phyloP scores from a whole-genome alignment of 768 basidiomycete genomes.

The Chlorophyllum brunneum region DNA sequence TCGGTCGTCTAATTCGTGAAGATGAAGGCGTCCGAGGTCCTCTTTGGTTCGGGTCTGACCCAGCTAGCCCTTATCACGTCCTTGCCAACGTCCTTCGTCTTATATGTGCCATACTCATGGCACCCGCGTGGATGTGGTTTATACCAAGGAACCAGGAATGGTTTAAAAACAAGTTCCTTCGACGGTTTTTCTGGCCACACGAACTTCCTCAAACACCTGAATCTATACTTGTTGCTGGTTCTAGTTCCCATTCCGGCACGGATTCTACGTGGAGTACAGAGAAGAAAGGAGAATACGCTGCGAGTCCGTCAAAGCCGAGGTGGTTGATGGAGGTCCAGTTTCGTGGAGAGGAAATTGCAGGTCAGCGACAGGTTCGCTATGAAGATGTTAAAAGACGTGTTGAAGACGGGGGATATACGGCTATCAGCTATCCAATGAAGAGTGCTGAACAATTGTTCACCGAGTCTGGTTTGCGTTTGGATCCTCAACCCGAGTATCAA shows the following conservation, averaged over 20 bases:
- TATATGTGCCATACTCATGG: background rate
- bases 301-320: background rate
- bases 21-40: constrained; percentile 4
- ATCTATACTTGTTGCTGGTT: background rate
- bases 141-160: background rate
- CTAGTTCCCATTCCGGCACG: background rate
- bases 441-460: background rate
- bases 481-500: background rate
- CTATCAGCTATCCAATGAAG: constrained; percentile 1
- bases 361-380: background rate
- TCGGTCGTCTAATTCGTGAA: background rate
- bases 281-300: constrained; percentile 1
- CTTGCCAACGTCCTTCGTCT: background rate
- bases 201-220: constrained; percentile 1
- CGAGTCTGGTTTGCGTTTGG: background rate
- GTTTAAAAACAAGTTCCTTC: background rate
- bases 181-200: background rate
- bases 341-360: background rate
- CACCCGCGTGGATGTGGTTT: constrained; percentile 4
- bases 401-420: constrained; percentile 1
- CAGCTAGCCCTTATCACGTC: background rate
- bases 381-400: background rate
- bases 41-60: constrained; percentile 3
- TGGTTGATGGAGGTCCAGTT: constrained; percentile 8
- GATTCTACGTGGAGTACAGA: background rate